Percentiles rank a stretch among this genome's conserved stretches.
These are phyloP conservation scores for Candida xyloterini DNA, from an alignment of 805 yeast genomes.

Conservation along the genomic window DNA sequence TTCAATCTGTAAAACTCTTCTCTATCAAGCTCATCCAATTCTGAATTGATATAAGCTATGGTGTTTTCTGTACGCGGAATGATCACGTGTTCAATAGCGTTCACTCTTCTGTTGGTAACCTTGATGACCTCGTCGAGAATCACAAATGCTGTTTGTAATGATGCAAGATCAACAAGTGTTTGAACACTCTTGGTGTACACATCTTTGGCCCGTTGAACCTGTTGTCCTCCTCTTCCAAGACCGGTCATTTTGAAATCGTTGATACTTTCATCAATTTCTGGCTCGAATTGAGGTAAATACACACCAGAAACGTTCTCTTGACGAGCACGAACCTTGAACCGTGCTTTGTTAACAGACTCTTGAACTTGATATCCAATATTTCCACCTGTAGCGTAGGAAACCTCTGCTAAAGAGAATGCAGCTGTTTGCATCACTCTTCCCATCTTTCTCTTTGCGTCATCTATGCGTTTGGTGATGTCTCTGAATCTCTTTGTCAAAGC, in stretches of 20 bases:
- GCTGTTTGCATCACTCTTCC: slow-evolving; percentile 98
- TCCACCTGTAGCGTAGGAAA: slow-evolving; percentile 95
- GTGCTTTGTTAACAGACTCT: slow-evolving; percentile 86
- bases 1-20: slow-evolving; percentile 96
- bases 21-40: slow-evolving; percentile 95
- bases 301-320: slow-evolving; percentile 98
- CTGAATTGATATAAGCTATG: slow-evolving; percentile 85
- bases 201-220: slow-evolving; percentile 88
- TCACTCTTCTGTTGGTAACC: slow-evolving; percentile 96
- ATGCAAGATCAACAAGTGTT: slow-evolving; percentile 91
- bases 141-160: slow-evolving; percentile 94
- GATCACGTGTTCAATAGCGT: slow-evolving; percentile 97
- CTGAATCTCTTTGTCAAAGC: slow-evolving; percentile 95
- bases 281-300: slow-evolving; percentile 86
- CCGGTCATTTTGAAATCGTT: slow-evolving; percentile 97
- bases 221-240: slow-evolving; percentile 97
- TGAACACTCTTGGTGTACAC: slow-evolving; percentile 97
- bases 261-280: slow-evolving; percentile 75
- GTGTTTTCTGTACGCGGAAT: slow-evolving; percentile 98
- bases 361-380: slow-evolving; percentile 94
- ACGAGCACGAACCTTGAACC: slow-evolving; percentile 85
- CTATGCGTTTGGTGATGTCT: slow-evolving; percentile 91
- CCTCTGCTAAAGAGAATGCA: slow-evolving; percentile 95
- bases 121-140: slow-evolving; percentile 96
- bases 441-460: slow-evolving; percentile 95